phyloP scores from a whole-genome alignment of 2,329 filamentous ascomycete species.

The Phialocephala sp. region DNA sequence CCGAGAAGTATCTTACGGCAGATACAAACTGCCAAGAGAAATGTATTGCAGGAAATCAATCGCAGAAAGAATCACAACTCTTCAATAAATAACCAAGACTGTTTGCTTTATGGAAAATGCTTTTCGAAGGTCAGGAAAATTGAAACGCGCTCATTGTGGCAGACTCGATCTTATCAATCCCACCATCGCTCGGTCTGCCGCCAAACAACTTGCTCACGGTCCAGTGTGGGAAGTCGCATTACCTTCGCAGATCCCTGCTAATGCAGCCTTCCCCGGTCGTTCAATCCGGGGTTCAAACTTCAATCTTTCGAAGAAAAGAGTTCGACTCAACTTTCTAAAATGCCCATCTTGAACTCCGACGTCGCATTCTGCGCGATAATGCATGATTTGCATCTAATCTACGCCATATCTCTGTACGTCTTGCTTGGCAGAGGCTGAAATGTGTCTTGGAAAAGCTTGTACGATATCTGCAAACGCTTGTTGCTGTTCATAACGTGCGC shows the following conservation, averaged over 20 bases:
- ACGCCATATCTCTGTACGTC: background rate
- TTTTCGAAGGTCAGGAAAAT: background rate
- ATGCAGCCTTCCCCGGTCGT: background rate
- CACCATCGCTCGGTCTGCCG: background rate
- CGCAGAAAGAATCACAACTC: background rate
- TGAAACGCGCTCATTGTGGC: slow-evolving; percentile 16
- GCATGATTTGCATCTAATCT: background rate
- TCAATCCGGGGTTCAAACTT: background rate
- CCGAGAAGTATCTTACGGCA: background rate
- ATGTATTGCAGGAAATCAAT: background rate
- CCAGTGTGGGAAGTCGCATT: background rate
- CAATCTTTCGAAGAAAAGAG: background rate
- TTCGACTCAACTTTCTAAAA: background rate
- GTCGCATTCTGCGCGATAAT: background rate
- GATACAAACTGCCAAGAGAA: slow-evolving; percentile 1
- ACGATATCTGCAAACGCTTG: background rate
- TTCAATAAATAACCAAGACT: background rate
- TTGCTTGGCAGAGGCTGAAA: slow-evolving; percentile 2
- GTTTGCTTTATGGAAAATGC: background rate
- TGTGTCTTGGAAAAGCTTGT: background rate
- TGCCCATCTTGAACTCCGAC: background rate
- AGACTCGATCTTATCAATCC: background rate
- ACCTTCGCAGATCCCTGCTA: slow-evolving; percentile 8
- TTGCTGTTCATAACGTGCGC: background rate
- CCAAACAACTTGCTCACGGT: slow-evolving; percentile 16